Evolutionary conservation across 2,329 filamentous ascomycete species (phyloP).

Genomic region (Rutstroemia sp.): DNA sequence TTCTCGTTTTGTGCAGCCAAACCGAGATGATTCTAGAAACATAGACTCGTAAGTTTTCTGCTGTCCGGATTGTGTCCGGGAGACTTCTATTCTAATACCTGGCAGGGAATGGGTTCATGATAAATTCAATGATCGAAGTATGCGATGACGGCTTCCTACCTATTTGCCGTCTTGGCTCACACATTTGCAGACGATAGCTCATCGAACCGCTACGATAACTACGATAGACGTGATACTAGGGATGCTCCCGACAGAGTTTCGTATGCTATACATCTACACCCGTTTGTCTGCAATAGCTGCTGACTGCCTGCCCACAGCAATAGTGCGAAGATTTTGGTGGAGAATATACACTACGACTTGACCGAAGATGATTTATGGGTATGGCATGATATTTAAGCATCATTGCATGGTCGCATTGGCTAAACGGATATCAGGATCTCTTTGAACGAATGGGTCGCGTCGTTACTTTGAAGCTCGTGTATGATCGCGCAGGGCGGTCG

Average conservation of each 20-base stretch:
- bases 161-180: constrained; percentile 12
- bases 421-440: constrained; percentile 53
- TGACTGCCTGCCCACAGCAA: constrained; percentile 32
- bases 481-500: constrained; percentile 83
- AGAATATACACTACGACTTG: constrained; percentile 89
- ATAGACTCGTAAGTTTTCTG: constrained; percentile 55
- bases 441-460: constrained; percentile 74
- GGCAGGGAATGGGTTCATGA: constrained; percentile 89
- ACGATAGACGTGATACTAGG: background rate
- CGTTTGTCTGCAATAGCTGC: background rate
- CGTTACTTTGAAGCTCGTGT: constrained; percentile 60
- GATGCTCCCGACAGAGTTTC: background rate
- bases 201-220: constrained; percentile 2
- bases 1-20: constrained; percentile 45
- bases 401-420: background rate
- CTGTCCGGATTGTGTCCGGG: background rate
- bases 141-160: constrained; percentile 7
- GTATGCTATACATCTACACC: background rate
- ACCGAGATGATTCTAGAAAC: constrained; percentile 55
- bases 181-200: constrained; percentile 21
- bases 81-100: constrained; percentile 7
- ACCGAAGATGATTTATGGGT: constrained; percentile 79
- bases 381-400: constrained; percentile 19
- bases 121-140: constrained; percentile 70
- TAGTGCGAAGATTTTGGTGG: constrained; percentile 67